Conservation (phyloP, 805 yeast species). For the Kurtzmaniella cleridarum region DNA sequence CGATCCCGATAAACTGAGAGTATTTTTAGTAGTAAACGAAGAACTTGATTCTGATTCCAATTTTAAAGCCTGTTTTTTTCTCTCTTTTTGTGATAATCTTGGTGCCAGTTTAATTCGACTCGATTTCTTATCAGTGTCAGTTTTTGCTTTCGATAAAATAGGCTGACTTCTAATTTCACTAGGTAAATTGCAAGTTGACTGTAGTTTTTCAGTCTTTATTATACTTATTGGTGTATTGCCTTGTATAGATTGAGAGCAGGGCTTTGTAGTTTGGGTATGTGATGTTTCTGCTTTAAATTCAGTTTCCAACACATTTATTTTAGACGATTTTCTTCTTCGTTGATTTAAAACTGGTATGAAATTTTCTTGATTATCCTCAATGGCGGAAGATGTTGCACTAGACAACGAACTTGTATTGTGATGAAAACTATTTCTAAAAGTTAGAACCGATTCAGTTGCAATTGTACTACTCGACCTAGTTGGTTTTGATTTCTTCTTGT, state of each 20-base stretch:
- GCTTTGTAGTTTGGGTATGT: conserved; percentile 5
- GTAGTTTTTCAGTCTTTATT: conserved; percentile 1
- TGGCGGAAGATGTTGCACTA: conserved; percentile 9
- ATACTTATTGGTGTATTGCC: conserved; percentile 2
- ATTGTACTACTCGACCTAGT: conserved; percentile 1
- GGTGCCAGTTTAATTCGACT: conserved; percentile 32
- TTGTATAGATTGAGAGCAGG: not conserved
- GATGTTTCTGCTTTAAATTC: conserved; percentile 3
- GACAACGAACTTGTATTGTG: conserved; percentile 3
- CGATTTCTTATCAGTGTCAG: conserved; percentile 9
- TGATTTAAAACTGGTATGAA: conserved; percentile 24
- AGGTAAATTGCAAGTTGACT: conserved; percentile 22
- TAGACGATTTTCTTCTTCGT: conserved; percentile 10
- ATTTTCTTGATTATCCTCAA: conserved; percentile 15
- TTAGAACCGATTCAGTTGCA: too few species aligned
- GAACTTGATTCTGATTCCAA: conserved; percentile 1
- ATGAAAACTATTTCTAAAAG: not conserved
- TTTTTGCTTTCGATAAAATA: conserved; percentile 2
- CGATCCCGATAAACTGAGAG: not conserved
- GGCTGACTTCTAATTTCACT: conserved; percentile 8
- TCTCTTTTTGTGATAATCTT: conserved; percentile 56
- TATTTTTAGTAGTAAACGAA: not conserved
- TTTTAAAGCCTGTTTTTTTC: conserved; percentile 36
- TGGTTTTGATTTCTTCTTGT: conserved; percentile 16
- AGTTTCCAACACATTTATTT: not conserved